Base-by-base conservation (phyloP, 306 rosid species). In the Luffa aegyptiaca region DNA sequence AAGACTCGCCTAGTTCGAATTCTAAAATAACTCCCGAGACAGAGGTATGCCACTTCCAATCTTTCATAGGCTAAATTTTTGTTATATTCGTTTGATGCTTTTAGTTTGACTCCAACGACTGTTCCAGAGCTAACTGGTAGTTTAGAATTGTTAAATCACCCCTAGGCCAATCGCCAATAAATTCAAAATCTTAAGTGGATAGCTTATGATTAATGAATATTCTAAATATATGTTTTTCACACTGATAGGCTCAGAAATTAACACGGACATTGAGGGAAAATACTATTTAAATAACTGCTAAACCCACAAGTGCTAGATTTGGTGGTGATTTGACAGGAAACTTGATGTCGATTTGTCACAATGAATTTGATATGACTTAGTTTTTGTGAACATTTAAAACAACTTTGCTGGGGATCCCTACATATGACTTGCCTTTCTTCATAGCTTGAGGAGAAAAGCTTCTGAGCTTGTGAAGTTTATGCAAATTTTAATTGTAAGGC, bases 1-100 rank as follows among this genome's bases (percentile, higher is more conserved):
- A 82, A 79, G 87, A 90, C 82, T 88, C 91, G 3, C 84, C 86
- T 1, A 86, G 64, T 83, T 87, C 95, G 65, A 87, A 77, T 76
- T 71, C 89, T 76, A 87, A 85, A 86, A 39, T 80, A 31, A 83
- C 71, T 80, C 75, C 83, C 45, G 86, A 85, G 65, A 74, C 88
- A 76, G 85, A 87, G 97, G 97, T 94, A 85, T 53, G 85, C 41
- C 42, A 13, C 44, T 20, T 10, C 36, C 64, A 75, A 37, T 36
- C 49, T 75, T 52, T 36, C 64, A 75, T 75, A n/a, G 7, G 35
- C 59, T 17, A 31, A 14, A 74, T 33, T 31, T 74, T 74, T 74
- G 8, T 74, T 74, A 16, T 49, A 7, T 33, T 49, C 3, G 56
- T 51, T 21, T 73, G 7, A 49, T 70, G 39, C n/a, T 44, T 70